A percentile compares a stretch with the other conserved stretches of the same genome.
Conservation (phyloP, 257 asterid genomes). For the Solanum ossicruentum region DNA sequence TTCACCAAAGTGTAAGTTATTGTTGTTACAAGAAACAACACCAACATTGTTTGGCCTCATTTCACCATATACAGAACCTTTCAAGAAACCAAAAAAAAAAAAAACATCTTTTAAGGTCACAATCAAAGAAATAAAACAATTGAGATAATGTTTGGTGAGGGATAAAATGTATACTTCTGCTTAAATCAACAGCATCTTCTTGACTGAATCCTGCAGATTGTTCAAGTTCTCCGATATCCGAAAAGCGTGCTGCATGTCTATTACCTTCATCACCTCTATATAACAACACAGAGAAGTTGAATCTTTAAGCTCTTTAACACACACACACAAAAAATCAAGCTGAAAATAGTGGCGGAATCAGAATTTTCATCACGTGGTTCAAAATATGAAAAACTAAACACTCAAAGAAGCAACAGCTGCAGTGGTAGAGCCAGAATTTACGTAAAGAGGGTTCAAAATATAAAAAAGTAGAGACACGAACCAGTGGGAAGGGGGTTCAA, state of each 20-base stretch:
- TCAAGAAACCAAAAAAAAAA: background rate
- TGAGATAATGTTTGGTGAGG: background rate
- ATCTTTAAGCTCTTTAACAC: background rate
- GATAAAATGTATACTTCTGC: slow-evolving; percentile 27
- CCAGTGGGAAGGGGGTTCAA: too few relatives aligned
- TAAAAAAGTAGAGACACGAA: too few relatives aligned
- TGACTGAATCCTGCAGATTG: slow-evolving; percentile 42
- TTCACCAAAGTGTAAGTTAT: slow-evolving; percentile 44
- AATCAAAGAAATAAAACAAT: background rate
- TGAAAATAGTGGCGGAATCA: background rate
- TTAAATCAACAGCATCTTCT: slow-evolving; percentile 40
- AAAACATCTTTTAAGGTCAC: background rate
- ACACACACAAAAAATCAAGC: background rate
- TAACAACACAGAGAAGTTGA: background rate
- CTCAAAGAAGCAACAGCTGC: background rate
- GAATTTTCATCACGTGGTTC: background rate
- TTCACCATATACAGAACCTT: slow-evolving; percentile 35
- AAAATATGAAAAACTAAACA: background rate
- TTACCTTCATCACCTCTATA: slow-evolving; percentile 39
- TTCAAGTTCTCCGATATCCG: slow-evolving; percentile 52
- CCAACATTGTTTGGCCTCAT: slow-evolving; percentile 39
- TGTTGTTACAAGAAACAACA: slow-evolving; percentile 8
- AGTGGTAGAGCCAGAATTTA: too few relatives aligned
- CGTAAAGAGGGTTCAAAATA: too few relatives aligned
- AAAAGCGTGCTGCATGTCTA: slow-evolving; percentile 26